phyloP scores from a whole-genome alignment of 192 early-diverging fungal genomes.

The Backusella tuberculispora region DNA sequence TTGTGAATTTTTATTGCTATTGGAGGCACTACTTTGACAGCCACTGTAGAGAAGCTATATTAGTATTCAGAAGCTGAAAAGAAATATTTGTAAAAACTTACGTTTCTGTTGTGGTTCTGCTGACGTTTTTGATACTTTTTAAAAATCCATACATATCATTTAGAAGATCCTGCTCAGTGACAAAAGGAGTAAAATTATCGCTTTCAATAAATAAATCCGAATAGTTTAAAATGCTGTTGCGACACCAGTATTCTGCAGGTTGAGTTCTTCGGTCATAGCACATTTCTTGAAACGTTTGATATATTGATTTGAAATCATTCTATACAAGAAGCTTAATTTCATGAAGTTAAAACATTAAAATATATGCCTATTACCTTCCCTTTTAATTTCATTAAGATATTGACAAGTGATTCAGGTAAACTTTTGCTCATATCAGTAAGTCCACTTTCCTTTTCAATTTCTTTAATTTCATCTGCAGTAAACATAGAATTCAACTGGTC shows the following conservation, averaged over 20 bases:
- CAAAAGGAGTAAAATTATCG: not conserved
- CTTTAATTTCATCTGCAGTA: too few relatives aligned
- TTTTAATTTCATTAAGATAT: not conserved
- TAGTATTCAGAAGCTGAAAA: not conserved
- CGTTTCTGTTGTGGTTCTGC: not conserved
- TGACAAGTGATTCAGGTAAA: not conserved
- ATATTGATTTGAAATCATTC: too few relatives aligned
- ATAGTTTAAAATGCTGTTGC: not conserved
- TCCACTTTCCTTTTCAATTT: too few relatives aligned
- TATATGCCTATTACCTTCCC: not conserved
- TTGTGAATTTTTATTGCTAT: not conserved
- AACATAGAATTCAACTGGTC: too few relatives aligned
- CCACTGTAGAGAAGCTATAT: not conserved
- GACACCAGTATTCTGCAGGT: not conserved
- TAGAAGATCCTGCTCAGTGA: not conserved
- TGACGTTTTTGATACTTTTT: not conserved
- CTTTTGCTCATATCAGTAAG: not conserved
- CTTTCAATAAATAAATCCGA: not conserved
- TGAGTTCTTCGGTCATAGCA: not conserved
- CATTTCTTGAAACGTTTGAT: too few relatives aligned
- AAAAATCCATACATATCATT: not conserved
- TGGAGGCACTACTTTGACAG: not conserved
- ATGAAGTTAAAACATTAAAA: not conserved
- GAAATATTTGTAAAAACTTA: not conserved
- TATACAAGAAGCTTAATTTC: not conserved